phyloP scores from a whole-genome alignment of 2,329 filamentous ascomycete genomes.

The Coleophoma eucalyptorum region DNA sequence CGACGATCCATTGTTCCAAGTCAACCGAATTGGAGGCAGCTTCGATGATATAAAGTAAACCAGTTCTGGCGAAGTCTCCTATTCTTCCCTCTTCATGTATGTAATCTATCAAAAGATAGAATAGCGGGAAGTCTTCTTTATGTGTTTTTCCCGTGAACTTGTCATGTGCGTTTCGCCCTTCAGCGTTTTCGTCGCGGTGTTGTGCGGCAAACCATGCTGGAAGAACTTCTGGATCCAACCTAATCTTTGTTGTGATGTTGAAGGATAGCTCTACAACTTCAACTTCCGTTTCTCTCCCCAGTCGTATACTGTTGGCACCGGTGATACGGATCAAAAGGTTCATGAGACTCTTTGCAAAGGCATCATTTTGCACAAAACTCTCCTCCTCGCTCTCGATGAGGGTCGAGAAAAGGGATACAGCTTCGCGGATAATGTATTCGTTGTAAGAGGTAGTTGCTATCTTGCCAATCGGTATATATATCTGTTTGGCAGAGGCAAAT shows the following conservation, averaged over 20 bases:
- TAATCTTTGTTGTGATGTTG: conserved; percentile 94
- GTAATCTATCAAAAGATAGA: conserved; percentile 93
- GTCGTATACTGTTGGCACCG: conserved; percentile 66
- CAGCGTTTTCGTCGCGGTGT: conserved; percentile 21
- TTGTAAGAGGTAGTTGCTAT: conserved; percentile 83
- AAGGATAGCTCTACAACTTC: conserved; percentile 91
- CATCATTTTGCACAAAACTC: conserved; percentile 81
- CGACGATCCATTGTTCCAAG: conserved; percentile 93
- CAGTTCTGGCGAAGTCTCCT: conserved; percentile 93
- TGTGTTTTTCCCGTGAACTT: conserved; percentile 82
- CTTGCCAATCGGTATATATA: conserved; percentile 86
- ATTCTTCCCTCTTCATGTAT: conserved; percentile 94
- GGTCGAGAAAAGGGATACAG: conserved; percentile 82
- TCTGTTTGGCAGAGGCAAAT: conserved; percentile 80
- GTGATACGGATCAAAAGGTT: conserved; percentile 79
- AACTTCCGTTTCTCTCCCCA: conserved; percentile 78
- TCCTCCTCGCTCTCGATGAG: conserved; percentile 96
- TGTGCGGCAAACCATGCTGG: conserved; percentile 84
- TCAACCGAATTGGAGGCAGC: conserved; percentile 78
- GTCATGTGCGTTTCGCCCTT: conserved; percentile 45
- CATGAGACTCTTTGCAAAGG: conserved; percentile 84
- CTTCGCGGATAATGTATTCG: conserved; percentile 80
- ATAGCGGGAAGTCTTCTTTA: conserved; percentile 90
- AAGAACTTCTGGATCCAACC: conserved; percentile 81
- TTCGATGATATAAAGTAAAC: conserved; percentile 92